Evolutionary conservation across 2,329 filamentous ascomycete species (phyloP), one percentile per base, ranked within the genome.

Genomic region (Intubia oerlemansii): DNA sequence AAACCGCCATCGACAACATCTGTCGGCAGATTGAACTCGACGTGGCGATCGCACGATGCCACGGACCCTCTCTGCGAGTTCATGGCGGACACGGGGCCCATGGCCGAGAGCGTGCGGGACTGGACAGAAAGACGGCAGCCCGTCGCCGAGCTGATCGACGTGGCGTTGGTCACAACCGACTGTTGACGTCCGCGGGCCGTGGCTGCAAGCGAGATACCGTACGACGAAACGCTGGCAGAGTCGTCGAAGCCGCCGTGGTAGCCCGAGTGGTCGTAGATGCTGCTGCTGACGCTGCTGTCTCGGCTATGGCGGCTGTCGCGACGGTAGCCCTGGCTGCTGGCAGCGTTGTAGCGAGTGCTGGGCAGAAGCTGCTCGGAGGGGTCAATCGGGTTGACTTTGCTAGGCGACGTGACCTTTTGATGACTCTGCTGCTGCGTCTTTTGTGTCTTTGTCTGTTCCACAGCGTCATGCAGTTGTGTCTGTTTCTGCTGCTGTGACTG

Each of bases 91-190:
- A n/a, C n/a, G n/a, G 33, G 31, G 2, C 29, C 37, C 17, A 38
- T 20, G 9, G 32, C 32, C 35, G 28, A 33, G 7, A 34, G 32
- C 9, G 27, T 33, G 11, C 34, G 40, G 17, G 45, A 44, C 33
- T 41, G 35, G 4, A 39, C 30, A 3, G 41, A 41, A 23, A 43
- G 42, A 17, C 42, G 38, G 28, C 43, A 46, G 14, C 45, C 50
- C 2, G 48, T 13, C 8, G 48, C n/a, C n/a, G n/a, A n/a, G n/a
- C n/a, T 47, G 18, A 54, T 38, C 13, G 52, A 53, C 4, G 55
- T 56, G 18, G 50, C 50, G 16, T 48, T 38, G 3, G 54, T 56
- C 20, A 44, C 37, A 26, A 54, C 44, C 0, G 54, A 57, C 25
- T 45, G 48, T 17, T 49, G 45, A 22, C 48, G 42, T 18, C 40